Percentiles rank a stretch among this genome's conserved stretches.
Conservation (phyloP, 495 filamentous ascomycete species). For the Talaromyces trachyspermus region DNA sequence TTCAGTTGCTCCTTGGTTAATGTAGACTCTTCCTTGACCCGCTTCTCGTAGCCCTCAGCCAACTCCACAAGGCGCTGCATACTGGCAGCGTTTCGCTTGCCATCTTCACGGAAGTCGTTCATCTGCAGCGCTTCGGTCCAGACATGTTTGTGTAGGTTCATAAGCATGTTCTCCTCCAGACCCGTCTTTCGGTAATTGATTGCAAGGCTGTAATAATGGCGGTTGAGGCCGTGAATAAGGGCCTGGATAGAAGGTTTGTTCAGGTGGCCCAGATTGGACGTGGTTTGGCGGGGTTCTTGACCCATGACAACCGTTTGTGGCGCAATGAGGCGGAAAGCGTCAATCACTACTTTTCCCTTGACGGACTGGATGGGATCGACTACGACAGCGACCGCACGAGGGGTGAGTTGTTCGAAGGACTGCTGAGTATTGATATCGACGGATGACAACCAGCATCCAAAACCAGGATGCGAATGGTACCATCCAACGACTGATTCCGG, state of each 20-base stretch:
- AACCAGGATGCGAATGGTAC: constrained; percentile 99
- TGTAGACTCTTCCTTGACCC: constrained; percentile 96
- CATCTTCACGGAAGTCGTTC: constrained; percentile 89
- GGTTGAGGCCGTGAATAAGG: constrained; percentile 95
- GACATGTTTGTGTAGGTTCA: constrained; percentile 98
- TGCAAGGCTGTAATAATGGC: constrained; percentile 97
- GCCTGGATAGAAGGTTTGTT: constrained; percentile 99
- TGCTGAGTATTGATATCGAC: constrained; percentile 99
- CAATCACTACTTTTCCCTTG: constrained; percentile 98
- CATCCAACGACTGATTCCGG: constrained; percentile 96
- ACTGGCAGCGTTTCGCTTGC: constrained; percentile 70
- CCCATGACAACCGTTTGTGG: constrained; percentile 98
- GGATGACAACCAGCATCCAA: constrained; percentile 97
- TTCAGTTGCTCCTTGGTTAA: constrained; percentile 95
- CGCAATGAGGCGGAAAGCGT: constrained; percentile 98
- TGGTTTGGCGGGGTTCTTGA: constrained; percentile 96
- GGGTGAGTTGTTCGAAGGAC: constrained; percentile 95
- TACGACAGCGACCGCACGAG: constrained; percentile 93
- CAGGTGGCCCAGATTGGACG: constrained; percentile 92
- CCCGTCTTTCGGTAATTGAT: constrained; percentile 98
- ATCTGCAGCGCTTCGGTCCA: constrained; percentile 98
- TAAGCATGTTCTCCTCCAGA: constrained; percentile 97
- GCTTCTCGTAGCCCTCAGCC: constrained; percentile 95
- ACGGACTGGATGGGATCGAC: constrained; percentile 98
- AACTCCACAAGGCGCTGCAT: constrained; percentile 81